Percentiles rank a stretch among this genome's conserved stretches.
phyloP scores from a whole-genome alignment of 768 basidiomycete genomes.

The Cyclocybe cylindracea region DNA sequence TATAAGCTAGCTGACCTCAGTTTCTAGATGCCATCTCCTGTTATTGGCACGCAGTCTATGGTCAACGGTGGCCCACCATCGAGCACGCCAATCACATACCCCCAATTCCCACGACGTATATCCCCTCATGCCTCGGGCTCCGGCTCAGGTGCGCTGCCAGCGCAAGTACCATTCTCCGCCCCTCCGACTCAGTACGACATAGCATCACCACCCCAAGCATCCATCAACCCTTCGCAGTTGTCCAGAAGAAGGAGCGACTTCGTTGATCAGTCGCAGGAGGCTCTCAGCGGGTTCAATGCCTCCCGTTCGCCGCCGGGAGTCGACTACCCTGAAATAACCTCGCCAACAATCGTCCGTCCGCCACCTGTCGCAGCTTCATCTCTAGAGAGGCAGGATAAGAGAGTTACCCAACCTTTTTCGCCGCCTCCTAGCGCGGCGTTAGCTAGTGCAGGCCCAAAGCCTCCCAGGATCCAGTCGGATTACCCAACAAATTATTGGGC shows the following conservation, averaged over 20 bases:
- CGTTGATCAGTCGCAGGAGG: conserved; percentile 75
- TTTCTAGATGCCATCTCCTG: conserved; percentile 34
- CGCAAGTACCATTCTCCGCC: conserved; percentile 33
- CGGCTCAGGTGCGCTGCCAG: conserved; percentile 8
- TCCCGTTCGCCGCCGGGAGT: conserved; percentile 49
- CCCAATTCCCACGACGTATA: conserved; percentile 31
- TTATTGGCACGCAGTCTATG: conserved; percentile 34
- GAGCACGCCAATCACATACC: conserved; percentile 47
- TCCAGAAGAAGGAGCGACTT: conserved; percentile 78
- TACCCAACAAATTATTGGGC: conserved; percentile 87
- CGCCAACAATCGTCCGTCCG: conserved; percentile 66
- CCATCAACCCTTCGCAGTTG: conserved; percentile 73
- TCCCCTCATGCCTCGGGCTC: conserved; percentile 28
- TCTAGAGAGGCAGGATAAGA: conserved; percentile 75
- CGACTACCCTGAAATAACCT: conserved; percentile 77
- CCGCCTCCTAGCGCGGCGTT: conserved; percentile 10
- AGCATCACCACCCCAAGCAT: conserved; percentile 80
- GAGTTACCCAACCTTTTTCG: conserved; percentile 28
- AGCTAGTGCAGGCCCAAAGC: conserved; percentile 41
- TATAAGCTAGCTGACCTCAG: neutral
- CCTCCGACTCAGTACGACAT: conserved; percentile 45
- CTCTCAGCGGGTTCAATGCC: conserved; percentile 45
- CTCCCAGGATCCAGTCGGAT: conserved; percentile 70
- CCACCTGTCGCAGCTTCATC: conserved; percentile 79
- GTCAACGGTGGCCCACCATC: conserved; percentile 38